Evolutionary conservation across 352 stramenopile genomes (phyloP), one percentile per base, ranked within the genome.

Genomic region (Elongisporangium anandrum): DNA sequence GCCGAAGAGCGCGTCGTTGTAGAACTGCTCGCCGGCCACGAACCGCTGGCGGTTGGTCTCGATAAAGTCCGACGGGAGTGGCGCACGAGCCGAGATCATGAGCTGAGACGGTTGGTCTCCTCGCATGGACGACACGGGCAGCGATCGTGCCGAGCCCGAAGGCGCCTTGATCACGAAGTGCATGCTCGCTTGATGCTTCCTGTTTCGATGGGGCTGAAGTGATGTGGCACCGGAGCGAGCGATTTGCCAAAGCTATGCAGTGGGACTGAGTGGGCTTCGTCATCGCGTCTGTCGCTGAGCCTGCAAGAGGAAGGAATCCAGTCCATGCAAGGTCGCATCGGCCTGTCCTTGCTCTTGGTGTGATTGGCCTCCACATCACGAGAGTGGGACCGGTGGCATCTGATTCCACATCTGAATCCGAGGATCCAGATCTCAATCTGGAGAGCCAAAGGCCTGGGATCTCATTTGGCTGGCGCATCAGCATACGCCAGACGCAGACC

Each of bases 1-100:
- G 19, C 76, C 76, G 53, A 81, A 84, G 51, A 81, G 77, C 54
- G 84, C 72, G 10, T 77, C 65, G 53, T 84, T 84, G 62, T 81
- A 86, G n/a, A 86, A 71, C 17, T 75, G 53, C 9, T 76, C 56
- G 5, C 61, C 56, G 7, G 69, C 50, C 24, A 34, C 24, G 24
- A 34, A 34, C 24, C 24, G 24, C 24, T 34, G 24, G 24, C 24
- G 24, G 24, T 34, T 34, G 24, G 24, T 34, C 24, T 34, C 24
- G 24, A 34, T 34, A 34, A 34, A 34, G 24, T 34, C 24, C 24
- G 24, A 34, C 24, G 24, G 24, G 24, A 34, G 24, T 7, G 3
- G 24, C 3, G 3, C 24, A 8, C 24, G 24, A 34, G 24, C 24
- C 24, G 24, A 34, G 24, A 34, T 34, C 24, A 34, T 34, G 24